Evolutionary conservation across 164 flowering plant genomes (phyloP).

Genomic region (Vitis rotundifolia): DNA sequence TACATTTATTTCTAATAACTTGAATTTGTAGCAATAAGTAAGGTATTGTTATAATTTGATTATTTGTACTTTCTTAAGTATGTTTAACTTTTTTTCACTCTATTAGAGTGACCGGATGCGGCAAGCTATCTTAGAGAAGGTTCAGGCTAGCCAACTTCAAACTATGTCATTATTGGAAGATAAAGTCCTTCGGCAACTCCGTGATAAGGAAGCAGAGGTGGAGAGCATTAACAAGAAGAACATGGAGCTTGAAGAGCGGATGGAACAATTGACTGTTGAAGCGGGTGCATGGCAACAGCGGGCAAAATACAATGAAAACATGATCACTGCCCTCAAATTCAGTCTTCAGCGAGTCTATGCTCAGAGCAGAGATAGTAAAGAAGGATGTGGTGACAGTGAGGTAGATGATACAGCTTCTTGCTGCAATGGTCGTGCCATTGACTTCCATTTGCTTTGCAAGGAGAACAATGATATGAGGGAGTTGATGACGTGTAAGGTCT

Average conservation of each 20-base stretch:
- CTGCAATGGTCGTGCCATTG: conserved; percentile 62
- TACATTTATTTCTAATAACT: too few relatives aligned
- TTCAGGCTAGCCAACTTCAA: conserved; percentile 65
- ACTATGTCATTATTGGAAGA: conserved; percentile 59
- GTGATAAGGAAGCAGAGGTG: conserved; percentile 69
- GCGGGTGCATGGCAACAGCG: conserved; percentile 76
- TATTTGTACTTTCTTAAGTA: background rate
- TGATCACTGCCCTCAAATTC: conserved; percentile 59
- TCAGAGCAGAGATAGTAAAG: conserved; percentile 68
- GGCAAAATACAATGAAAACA: conserved; percentile 68
- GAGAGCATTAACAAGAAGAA: conserved; percentile 68
- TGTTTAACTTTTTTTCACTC: background rate
- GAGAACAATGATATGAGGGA: conserved; percentile 50
- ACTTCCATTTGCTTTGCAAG: conserved; percentile 54
- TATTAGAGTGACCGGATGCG: conserved; percentile 66
- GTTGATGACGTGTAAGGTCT: conserved; percentile 71
- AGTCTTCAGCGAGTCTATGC: conserved; percentile 71
- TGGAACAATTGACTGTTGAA: conserved; percentile 59
- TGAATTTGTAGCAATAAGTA: too few relatives aligned
- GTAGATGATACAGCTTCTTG: conserved; percentile 85
- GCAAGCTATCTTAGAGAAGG: conserved; percentile 63
- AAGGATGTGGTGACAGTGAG: conserved; percentile 92
- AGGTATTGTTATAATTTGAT: background rate
- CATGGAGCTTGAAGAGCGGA: conserved; percentile 60
- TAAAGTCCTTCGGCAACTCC: conserved; percentile 59